Base-by-base conservation (phyloP, 73 alveolate genomes). In the Breviolum minutum region DNA sequence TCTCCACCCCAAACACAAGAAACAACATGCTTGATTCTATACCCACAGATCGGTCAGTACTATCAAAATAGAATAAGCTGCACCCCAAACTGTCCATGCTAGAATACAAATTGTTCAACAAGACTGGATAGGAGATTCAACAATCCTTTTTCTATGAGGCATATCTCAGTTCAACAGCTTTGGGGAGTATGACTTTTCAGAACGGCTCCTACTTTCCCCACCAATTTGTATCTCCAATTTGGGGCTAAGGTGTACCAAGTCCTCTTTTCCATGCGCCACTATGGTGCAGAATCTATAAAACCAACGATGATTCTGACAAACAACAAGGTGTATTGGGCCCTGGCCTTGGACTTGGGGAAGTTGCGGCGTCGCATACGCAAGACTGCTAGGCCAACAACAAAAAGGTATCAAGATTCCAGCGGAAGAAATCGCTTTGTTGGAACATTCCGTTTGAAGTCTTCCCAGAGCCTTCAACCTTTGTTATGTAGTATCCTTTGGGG, bases 241-340 rank as follows among this genome's bases (percentile, higher is more conserved):
- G 54, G 54, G 54, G 54, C 54, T 40, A n/a, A 77, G 86, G 86
- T 77, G 14, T 77, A 77, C 86, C 61, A 20, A 29, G 2, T 77
- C 5, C 27, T 77, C 7, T 77, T 77, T 30, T 77, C 63, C 63
- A 77, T 77, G 86, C 20, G 86, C 7, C 86, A 77, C 1, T 77
- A n/a, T 20, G 32, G 32, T 13, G 10, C 63, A 7, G 63, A 63
- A 77, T 77, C 86, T n/a, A 29, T 77, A 27, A 77, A 77, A 11
- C 86, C 27, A 30, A 77, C 86, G 12, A 77, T 77, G 86, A 63
- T 77, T 12, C 0, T 77, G 86, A 77, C 86, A n/a, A 77, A 77
- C 86, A 77, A 77, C 86, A 77, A 77, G 86, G 32, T n/a, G 86
- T 77, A 29, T 20, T 77, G 86, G 86, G 63, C 32, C 6, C 32